These are phyloP conservation scores for Fusarium sp. DNA, from an alignment of 2,329 filamentous ascomycete genomes.

Conservation along the genomic window DNA sequence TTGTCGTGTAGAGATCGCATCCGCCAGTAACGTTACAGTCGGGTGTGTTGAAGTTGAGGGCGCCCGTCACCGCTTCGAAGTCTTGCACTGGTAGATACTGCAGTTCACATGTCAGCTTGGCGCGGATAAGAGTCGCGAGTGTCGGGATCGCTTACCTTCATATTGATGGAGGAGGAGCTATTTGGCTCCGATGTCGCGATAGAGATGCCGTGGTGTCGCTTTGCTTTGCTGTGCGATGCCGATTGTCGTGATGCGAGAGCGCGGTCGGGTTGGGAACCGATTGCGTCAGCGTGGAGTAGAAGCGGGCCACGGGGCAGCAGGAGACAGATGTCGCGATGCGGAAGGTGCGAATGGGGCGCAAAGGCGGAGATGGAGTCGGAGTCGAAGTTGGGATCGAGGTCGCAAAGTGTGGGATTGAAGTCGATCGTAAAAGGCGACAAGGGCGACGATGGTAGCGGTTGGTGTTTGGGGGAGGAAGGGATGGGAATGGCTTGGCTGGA, in stretches of 20 bases:
- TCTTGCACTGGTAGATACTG: conserved; percentile 93
- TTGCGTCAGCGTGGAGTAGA: conserved; percentile 47
- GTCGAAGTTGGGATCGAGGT: background rate
- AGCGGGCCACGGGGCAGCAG: conserved; percentile 34
- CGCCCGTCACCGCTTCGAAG: conserved; percentile 90
- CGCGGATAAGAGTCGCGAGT: background rate
- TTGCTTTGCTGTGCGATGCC: background rate
- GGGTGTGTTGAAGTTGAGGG: conserved; percentile 94
- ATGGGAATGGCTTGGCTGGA: conserved; percentile 9
- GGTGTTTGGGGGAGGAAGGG: conserved; percentile 21
- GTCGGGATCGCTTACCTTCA: conserved; percentile 49
- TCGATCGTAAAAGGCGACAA: conserved; percentile 15
- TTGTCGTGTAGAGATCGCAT: conserved; percentile 97
- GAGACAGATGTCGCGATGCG: conserved; percentile 33
- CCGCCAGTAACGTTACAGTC: conserved; percentile 93
- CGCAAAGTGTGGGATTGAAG: conserved; percentile 5
- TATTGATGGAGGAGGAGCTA: conserved; percentile 38
- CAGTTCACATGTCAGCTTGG: conserved; percentile 29
- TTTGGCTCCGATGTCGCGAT: background rate
- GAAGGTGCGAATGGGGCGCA: conserved; percentile 14
- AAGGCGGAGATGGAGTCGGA: background rate
- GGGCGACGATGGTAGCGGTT: conserved; percentile 11
- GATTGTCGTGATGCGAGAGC: conserved; percentile 22
- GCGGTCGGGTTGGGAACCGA: conserved; percentile 28
- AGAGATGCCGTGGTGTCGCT: conserved; percentile 12